phyloP scores from a whole-genome alignment of 2,329 filamentous ascomycete species.

The Botrytis fragariae region DNA sequence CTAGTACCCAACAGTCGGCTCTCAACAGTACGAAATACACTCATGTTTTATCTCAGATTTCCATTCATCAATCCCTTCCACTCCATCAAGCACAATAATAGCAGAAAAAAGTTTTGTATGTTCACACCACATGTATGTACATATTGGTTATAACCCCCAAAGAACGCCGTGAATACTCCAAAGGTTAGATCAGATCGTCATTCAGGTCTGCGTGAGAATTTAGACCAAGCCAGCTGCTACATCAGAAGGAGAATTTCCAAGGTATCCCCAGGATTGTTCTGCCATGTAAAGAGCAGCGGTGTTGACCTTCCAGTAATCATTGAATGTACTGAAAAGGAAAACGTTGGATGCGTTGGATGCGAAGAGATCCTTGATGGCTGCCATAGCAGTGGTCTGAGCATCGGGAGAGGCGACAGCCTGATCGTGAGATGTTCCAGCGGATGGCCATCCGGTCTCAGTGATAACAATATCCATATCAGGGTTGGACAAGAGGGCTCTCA shows the following conservation, averaged over 20 bases:
- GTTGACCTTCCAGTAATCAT: constrained; percentile 75
- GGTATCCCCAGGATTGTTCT: constrained; percentile 75
- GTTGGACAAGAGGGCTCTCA: constrained; percentile 45
- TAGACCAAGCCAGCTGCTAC: constrained; percentile 19
- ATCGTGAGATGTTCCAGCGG: constrained; percentile 62
- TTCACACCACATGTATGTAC: constrained; percentile 17
- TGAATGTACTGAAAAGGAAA: constrained; percentile 75
- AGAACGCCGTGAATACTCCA: constrained; percentile 12
- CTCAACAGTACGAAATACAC: constrained; percentile 3
- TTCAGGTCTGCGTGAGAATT: constrained; percentile 3
- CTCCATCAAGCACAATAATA: constrained; percentile 8
- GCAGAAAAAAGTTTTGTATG: constrained; percentile 7
- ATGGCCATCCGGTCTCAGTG: constrained; percentile 84
- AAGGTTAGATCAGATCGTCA: constrained; percentile 4
- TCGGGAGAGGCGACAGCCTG: constrained; percentile 64
- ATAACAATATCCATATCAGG: constrained; percentile 62
- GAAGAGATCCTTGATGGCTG: constrained; percentile 62
- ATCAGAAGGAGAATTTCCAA: constrained; percentile 33
- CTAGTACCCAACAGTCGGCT: constrained; percentile 10
- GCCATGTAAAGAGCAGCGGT: constrained; percentile 61
- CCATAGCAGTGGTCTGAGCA: constrained; percentile 65
- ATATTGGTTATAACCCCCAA: constrained; percentile 6
- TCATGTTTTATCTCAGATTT: constrained; percentile 5
- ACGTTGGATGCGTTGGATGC: constrained; percentile 49
- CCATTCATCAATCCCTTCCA: not conserved